These are phyloP conservation scores for Sordariomycetes sp. DNA, from an alignment of 2,329 filamentous ascomycete species.

Conservation along the genomic window DNA sequence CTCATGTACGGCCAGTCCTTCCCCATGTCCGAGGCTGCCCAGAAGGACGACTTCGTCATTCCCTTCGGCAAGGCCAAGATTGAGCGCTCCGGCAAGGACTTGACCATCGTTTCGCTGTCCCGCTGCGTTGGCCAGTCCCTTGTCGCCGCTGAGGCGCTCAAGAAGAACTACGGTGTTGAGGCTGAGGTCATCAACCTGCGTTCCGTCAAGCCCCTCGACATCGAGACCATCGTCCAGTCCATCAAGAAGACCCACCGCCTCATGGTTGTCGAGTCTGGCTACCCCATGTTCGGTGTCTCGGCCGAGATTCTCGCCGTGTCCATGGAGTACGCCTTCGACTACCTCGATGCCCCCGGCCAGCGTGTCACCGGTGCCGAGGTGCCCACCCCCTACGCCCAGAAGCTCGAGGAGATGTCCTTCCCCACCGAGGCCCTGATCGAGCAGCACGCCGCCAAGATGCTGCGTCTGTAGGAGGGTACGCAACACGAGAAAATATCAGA, in stretches of 20 bases:
- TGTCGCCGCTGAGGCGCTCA: slow-evolving; percentile 78
- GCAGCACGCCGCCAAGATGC: slow-evolving; percentile 79
- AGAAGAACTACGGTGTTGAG: slow-evolving; percentile 94
- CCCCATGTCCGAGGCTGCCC: slow-evolving; percentile 94
- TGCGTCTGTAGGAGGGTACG: slow-evolving; percentile 53
- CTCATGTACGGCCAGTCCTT: slow-evolving; percentile 87
- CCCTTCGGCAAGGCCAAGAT: slow-evolving; percentile 99
- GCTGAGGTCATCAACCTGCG: slow-evolving; percentile 97
- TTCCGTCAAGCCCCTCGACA: slow-evolving; percentile 91
- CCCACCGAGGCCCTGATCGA: slow-evolving; percentile 83
- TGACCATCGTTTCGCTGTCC: slow-evolving; percentile 91
- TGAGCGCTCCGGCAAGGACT: slow-evolving; percentile 88
- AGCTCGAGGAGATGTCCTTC: slow-evolving; percentile 93
- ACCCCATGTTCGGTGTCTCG: slow-evolving; percentile 87
- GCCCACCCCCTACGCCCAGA: slow-evolving; percentile 87
- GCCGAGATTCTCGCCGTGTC: slow-evolving; percentile 88
- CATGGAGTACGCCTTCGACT: slow-evolving; percentile 98
- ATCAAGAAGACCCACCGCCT: slow-evolving; percentile 98
- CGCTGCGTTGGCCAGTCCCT: slow-evolving; percentile 92
- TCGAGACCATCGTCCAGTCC: slow-evolving; percentile 91
- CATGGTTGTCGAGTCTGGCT: slow-evolving; percentile 88
- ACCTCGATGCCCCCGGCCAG: slow-evolving; percentile 87
- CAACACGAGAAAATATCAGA: too few relatives aligned
- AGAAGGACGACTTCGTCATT: slow-evolving; percentile 92
- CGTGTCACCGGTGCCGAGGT: slow-evolving; percentile 96